A percentile compares a stretch with the other conserved stretches of the same genome.
phyloP scores from a whole-genome alignment of 208 protist genomes.

The Acanthamoeba rhysodes region DNA sequence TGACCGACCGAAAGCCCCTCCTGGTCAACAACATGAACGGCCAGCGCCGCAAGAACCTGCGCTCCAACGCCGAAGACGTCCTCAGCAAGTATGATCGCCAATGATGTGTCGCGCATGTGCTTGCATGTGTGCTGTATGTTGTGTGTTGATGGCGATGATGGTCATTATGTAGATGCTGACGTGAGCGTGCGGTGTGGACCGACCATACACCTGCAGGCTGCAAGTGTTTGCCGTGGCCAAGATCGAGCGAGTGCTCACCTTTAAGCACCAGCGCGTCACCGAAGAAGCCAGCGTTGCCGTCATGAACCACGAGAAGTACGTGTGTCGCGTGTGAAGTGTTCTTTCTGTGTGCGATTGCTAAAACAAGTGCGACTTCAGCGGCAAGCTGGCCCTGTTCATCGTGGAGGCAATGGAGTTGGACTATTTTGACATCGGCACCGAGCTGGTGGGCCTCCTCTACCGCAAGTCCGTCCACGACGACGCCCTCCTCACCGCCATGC shows the following conservation, averaged over 20 bases:
- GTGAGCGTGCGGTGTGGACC: not conserved
- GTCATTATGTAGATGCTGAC: not conserved
- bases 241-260: slow-evolving; percentile 12
- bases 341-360: not conserved
- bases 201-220: not conserved
- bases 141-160: not conserved
- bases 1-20: slow-evolving; percentile 39
- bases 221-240: not conserved
- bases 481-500: slow-evolving; percentile 62
- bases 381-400: not conserved
- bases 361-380: not conserved
- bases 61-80: slow-evolving; percentile 23
- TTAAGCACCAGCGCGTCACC: not conserved
- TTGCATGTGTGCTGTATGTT: too few relatives aligned
- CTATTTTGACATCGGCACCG: slow-evolving; percentile 52
- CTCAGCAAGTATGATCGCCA: not conserved
- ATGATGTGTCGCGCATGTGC: not conserved
- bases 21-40: slow-evolving; percentile 69
- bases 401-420: slow-evolving; percentile 31
- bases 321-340: not conserved
- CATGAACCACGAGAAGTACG: not conserved
- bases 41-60: slow-evolving; percentile 22
- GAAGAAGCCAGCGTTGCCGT: slow-evolving; percentile 36
- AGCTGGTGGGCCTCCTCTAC: slow-evolving; percentile 58
- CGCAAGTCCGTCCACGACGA: slow-evolving; percentile 70